phyloP scores from a whole-genome alignment of 2,329 filamentous ascomycete genomes.

The Phaeosphaeria sp. region DNA sequence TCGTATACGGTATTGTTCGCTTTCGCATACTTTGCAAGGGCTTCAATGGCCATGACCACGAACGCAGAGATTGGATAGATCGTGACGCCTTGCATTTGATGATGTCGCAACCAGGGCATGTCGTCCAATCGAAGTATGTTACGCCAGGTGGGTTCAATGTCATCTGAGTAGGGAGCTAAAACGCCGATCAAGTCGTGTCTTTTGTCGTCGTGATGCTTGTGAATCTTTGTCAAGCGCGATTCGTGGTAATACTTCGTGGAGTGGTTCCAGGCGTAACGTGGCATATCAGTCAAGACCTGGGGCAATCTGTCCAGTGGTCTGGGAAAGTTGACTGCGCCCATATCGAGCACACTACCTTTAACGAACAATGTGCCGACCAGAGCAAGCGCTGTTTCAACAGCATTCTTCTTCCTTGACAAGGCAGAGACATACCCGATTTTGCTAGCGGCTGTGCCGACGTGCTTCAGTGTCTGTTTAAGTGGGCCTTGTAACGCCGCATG shows the following conservation, averaged over 20 bases:
- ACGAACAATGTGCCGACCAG: conserved; percentile 20
- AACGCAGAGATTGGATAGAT: conserved; percentile 45
- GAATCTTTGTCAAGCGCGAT: conserved; percentile 11
- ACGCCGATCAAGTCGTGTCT: conserved; percentile 33
- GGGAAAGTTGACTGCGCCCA: conserved; percentile 33
- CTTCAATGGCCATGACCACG: conserved; percentile 42
- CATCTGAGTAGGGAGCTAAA: conserved; percentile 26
- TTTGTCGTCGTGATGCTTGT: conserved; percentile 20
- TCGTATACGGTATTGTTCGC: conserved; percentile 16
- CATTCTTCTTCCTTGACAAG: conserved; percentile 34
- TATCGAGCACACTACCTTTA: conserved; percentile 21
- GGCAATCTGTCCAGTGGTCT: conserved; percentile 24
- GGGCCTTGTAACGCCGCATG: conserved; percentile 33
- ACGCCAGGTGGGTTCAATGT: conserved; percentile 51
- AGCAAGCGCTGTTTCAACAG: conserved; percentile 24
- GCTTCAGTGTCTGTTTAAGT: conserved; percentile 29
- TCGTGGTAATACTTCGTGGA: conserved; percentile 29
- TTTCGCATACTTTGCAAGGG: conserved; percentile 23
- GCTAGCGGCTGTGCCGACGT: conserved; percentile 16
- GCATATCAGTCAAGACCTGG: conserved; percentile 29
- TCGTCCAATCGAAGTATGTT: conserved; percentile 52
- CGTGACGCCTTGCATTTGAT: conserved; percentile 46
- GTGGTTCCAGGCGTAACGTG: conserved; percentile 43
- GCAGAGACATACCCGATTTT: conserved; percentile 20
- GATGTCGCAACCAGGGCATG: conserved; percentile 57